phyloP scores from a whole-genome alignment of 768 basidiomycete species.

The Psilocybe sp. region DNA sequence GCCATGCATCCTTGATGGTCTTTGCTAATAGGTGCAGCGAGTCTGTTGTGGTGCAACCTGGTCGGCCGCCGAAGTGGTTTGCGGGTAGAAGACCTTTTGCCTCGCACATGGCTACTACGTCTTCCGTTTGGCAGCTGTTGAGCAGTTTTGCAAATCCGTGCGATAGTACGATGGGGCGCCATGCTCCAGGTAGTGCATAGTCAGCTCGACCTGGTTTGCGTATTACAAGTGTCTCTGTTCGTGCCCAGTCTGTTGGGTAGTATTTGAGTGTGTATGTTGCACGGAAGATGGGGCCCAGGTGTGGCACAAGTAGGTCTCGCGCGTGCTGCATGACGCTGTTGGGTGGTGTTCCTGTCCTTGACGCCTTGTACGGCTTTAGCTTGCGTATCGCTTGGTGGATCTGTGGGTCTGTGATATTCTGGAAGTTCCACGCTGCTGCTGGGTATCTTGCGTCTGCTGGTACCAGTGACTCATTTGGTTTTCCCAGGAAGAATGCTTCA shows the following conservation, averaged over 20 bases:
- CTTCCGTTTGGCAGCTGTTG: slow-evolving; percentile 15
- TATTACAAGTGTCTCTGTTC: slow-evolving; percentile 23
- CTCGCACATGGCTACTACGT: slow-evolving; percentile 10
- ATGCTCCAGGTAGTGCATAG: slow-evolving; percentile 29
- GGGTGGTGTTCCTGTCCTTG: no score
- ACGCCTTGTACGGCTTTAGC: no score
- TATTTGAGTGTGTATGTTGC: no score
- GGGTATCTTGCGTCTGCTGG: no score
- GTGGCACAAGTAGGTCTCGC: no score
- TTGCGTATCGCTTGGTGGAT: no score
- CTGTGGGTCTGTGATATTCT: no score
- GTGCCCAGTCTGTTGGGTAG: slow-evolving; percentile 17
- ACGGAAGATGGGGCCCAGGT: no score
- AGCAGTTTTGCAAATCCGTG: slow-evolving; percentile 18
- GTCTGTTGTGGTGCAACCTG: slow-evolving; percentile 26
- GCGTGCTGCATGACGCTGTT: no score
- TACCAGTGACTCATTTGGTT: no score
- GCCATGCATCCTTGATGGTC: slow-evolving; percentile 34
- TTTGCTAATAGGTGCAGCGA: slow-evolving; percentile 25
- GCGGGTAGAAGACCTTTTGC: slow-evolving; percentile 12
- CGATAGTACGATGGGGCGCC: slow-evolving; percentile 30
- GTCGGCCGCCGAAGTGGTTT: slow-evolving; percentile 26
- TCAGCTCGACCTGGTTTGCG: slow-evolving; percentile 31
- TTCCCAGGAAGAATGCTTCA: no score
- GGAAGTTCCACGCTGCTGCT: no score